Base-by-base conservation (phyloP, 2,329 filamentous ascomycete species). In the Fusarium mundagurra region DNA sequence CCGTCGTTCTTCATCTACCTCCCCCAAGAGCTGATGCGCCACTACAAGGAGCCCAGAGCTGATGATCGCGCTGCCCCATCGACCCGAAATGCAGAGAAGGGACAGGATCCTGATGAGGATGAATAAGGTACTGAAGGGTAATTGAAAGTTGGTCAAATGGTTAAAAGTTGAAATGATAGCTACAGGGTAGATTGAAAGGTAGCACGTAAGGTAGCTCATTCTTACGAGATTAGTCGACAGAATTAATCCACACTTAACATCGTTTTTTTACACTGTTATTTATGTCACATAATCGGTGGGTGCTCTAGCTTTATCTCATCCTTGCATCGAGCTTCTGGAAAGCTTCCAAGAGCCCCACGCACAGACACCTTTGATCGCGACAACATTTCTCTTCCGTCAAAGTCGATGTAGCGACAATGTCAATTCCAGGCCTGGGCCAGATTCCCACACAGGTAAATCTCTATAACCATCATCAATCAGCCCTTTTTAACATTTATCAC, bases 351-450 rank as follows among this genome's bases (percentile, higher is more conserved):
- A 44, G 76, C 73, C 75, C 75, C 76, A 76, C 75, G 72, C 74
- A 62, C 58, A 65, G 55, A 68, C 64, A 64, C 67, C 64, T 73
- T 62, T 58, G 50, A 50, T 69, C 58, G 59, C 72, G 57, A 72
- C 61, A 60, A 61, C 64, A 34, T 38, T 55, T 61, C 54, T 51
- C 45, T 61, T 68, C 38, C 43, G 61, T 61, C 59, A 59, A 71
- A 75, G 72, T 80, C 74, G 62, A 82, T 83, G 82, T 82, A 82
- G 79, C 67, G 67, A 75, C 58, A 76, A 94, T 94, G 92, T 93
- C 92, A 77, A 92, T 94, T 81, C 92, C 92, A 76, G 92, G 92
- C 78, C 84, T 94, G 82, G 92, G 92, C 77, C 90, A 93, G 80
- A 89, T 92, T 61, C 88, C 89, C 69, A 85, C 88, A 70, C 85